phyloP scores from a whole-genome alignment of 306 rosid species.

The Corylus avellana region DNA sequence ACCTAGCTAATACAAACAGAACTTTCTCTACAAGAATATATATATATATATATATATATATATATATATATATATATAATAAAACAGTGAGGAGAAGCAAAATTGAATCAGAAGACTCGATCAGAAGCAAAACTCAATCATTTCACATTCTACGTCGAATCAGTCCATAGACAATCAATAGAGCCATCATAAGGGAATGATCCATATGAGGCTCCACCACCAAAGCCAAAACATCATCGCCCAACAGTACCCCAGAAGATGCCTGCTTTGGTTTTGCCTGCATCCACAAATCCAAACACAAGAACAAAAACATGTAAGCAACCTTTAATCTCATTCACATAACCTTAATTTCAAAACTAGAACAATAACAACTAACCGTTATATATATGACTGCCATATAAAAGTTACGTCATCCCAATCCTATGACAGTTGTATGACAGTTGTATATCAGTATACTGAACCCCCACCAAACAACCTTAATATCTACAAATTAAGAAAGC shows the following conservation, averaged over 20 bases:
- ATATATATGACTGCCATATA: no score
- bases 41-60: background rate
- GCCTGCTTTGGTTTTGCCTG: conserved; percentile 72
- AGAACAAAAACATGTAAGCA: background rate
- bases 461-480: no score
- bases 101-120: background rate
- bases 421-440: no score
- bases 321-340: background rate
- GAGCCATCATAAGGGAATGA: conserved; percentile 64
- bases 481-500: background rate
- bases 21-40: background rate
- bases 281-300: conserved; percentile 10
- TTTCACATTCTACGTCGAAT: conserved; percentile 58
- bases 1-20: background rate
- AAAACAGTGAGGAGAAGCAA: background rate
- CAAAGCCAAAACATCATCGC: conserved; percentile 70
- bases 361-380: no score
- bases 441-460: no score
- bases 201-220: conserved; percentile 52
- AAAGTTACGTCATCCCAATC: no score
- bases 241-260: conserved; percentile 51
- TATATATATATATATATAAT: background rate
- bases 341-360: background rate
- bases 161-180: conserved; percentile 62
- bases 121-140: background rate